Evolutionary conservation across 2,329 filamentous ascomycete genomes (phyloP).

Genomic region (Alternaria consortialis): DNA sequence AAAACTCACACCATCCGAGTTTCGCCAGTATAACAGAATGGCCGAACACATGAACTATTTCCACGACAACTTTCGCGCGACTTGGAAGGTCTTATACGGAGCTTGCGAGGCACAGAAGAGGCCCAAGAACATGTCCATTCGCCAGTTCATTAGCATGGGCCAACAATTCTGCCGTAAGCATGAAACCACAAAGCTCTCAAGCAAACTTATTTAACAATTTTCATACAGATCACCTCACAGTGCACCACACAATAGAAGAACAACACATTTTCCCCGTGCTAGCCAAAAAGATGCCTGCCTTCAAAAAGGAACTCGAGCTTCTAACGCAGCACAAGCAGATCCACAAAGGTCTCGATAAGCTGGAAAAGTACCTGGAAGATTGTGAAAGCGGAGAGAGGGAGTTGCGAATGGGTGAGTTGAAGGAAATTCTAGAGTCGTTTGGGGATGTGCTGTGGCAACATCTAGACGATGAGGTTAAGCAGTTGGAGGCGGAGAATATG

Average conservation of each 20-base stretch:
- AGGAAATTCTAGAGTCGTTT: constrained; percentile 78
- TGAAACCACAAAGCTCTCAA: not conserved
- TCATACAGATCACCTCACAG: constrained; percentile 63
- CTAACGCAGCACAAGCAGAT: constrained; percentile 80
- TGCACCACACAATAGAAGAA: constrained; percentile 87
- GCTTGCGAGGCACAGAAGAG: constrained; percentile 69
- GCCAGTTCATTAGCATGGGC: constrained; percentile 72
- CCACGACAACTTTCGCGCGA: constrained; percentile 49
- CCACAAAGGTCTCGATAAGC: constrained; percentile 74
- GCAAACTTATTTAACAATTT: not conserved
- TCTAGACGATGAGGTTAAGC: constrained; percentile 82
- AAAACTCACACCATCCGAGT: constrained; percentile 72
- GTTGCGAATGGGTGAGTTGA: constrained; percentile 66
- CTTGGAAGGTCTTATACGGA: constrained; percentile 75
- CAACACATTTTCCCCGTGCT: constrained; percentile 80
- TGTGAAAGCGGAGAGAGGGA: constrained; percentile 71
- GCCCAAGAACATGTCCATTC: constrained; percentile 70
- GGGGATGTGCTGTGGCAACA: constrained; percentile 82
- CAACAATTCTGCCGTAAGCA: constrained; percentile 68
- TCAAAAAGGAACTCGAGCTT: constrained; percentile 71
- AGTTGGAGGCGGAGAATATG: constrained; percentile 87
- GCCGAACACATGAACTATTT: constrained; percentile 79
- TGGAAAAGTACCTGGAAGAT: constrained; percentile 70
- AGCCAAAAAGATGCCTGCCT: constrained; percentile 80
- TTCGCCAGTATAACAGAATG: constrained; percentile 74